Percentiles rank a stretch among this genome's conserved stretches.
Evolutionary conservation across 2,329 filamentous ascomycete genomes (phyloP).

Genomic region (Talaromyces sp.): DNA sequence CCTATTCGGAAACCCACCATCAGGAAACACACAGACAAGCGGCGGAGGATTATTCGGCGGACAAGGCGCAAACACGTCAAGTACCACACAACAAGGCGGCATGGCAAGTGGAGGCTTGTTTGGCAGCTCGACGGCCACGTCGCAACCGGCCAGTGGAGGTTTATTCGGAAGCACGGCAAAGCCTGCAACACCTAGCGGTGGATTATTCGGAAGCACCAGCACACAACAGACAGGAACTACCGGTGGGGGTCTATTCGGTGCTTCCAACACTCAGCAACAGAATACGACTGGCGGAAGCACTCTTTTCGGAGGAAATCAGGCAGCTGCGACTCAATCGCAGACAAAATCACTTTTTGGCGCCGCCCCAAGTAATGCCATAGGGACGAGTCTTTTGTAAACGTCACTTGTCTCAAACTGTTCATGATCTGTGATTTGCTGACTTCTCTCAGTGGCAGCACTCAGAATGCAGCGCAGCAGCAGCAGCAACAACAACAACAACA

Average conservation of each 20-base stretch:
- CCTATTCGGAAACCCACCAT: constrained; percentile 30
- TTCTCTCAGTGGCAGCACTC: constrained; percentile 7
- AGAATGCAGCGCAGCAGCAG: constrained; percentile 25
- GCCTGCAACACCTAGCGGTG: constrained; percentile 10
- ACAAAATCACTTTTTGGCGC: constrained; percentile 34
- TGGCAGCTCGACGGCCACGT: constrained; percentile 25
- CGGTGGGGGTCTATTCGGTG: constrained; percentile 13
- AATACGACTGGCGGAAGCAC: constrained; percentile 25
- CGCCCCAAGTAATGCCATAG: constrained; percentile 25
- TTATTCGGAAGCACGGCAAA: constrained; percentile 21
- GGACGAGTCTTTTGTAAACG: constrained; percentile 36
- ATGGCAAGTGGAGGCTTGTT: constrained; percentile 19
- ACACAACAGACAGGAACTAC: constrained; percentile 14
- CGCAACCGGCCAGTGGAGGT: constrained; percentile 29
- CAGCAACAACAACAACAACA: constrained; percentile 48
- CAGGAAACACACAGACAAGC: constrained; percentile 29
- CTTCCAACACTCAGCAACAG: constrained; percentile 25
- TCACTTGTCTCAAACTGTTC: not conserved
- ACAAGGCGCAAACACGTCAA: constrained; percentile 19
- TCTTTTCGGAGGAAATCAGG: constrained; percentile 32
- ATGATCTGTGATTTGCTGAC: constrained; percentile 3
- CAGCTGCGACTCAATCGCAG: constrained; percentile 32
- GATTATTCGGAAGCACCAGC: constrained; percentile 14
- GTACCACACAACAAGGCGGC: constrained; percentile 26
- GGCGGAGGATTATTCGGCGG: constrained; percentile 35